Evolutionary conservation across 139 green algal species (phyloP), one percentile per base, ranked within the genome.

Genomic region (Tetradesmus obliquus): DNA sequence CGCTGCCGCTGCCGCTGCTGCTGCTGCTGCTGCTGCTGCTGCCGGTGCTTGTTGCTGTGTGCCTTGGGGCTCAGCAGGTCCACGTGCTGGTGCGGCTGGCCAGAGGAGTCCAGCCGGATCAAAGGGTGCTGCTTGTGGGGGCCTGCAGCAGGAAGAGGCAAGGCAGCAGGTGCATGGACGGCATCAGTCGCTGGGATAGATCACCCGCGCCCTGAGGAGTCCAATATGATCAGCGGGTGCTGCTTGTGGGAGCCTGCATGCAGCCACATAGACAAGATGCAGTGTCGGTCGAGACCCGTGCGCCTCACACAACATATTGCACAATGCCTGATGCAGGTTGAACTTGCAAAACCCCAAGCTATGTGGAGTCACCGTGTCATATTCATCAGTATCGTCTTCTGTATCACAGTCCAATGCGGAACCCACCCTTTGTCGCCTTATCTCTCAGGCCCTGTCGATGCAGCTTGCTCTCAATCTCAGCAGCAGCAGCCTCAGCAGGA

Each of bases 1-100:
- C 85, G 89, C 62, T 76, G 8, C 55, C 45, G 60, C 45, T 88
- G 54, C 51, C 51, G 20, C 54, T 74, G 80, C 58, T 88, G 60
- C 7, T 83, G 3, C n/a, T 69, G 60, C 32, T 84, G 69, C 71
- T 51, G 8, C 58, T 74, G 86, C 71, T 90, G 58, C 0, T 71
- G 62, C 20, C 20, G 22, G 1, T 84, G 57, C 20, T 22, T 22
- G 9, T 84, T 22, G 17, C 12, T 81, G 32, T 72, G 62, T 79
- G 74, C 22, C 6, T 86, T 55, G 3, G 24, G 55, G 17, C 87
- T 85, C 3, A 51, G 55, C 20, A 85, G 45, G n/a, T 86, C 72
- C 54, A 86, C 55, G 53, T 91, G 87, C 24, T 91, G 87, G 53
- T 91, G 87, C 22, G 74, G 17, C n/a, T 86, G 55, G 2, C 87